Evolutionary conservation across 108 stramenopile genomes (phyloP).

Genomic region (Fistulifera solaris): DNA sequence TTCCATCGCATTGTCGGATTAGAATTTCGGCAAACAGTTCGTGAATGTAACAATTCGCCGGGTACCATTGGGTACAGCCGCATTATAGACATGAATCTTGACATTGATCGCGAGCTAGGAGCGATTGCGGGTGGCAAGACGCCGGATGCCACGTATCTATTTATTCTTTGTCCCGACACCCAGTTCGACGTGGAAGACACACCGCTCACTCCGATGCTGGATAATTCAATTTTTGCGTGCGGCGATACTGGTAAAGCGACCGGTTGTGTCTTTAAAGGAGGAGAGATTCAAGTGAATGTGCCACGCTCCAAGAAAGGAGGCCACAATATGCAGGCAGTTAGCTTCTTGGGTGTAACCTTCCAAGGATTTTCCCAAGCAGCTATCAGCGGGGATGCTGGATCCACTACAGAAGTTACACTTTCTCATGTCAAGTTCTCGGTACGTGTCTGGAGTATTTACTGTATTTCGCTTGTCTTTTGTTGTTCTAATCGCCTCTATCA

Average conservation of each 20-base stretch:
- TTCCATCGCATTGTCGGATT: too few species aligned
- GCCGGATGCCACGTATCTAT: neutral
- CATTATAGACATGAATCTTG: neutral
- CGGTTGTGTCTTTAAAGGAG: neutral
- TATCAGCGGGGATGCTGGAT: neutral
- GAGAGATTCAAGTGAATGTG: neutral
- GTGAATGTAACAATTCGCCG: too few species aligned
- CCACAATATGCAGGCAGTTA: neutral
- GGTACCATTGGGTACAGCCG: neutral
- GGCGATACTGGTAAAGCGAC: neutral
- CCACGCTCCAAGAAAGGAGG: neutral
- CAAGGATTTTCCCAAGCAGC: neutral
- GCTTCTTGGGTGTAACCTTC: neutral
- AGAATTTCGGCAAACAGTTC: too few species aligned
- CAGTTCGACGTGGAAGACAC: neutral
- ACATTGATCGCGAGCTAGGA: neutral
- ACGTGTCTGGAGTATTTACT: neutral
- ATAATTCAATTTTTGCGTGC: neutral
- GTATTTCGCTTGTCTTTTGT: neutral
- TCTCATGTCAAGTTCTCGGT: neutral
- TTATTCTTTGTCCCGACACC: neutral
- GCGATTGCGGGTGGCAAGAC: neutral
- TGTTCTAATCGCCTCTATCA: neutral
- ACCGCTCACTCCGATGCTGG: neutral
- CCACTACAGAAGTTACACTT: neutral